Evolutionary conservation across 169 alveolate genomes (phyloP).

Genomic region (Eimeria necatrix): DNA sequence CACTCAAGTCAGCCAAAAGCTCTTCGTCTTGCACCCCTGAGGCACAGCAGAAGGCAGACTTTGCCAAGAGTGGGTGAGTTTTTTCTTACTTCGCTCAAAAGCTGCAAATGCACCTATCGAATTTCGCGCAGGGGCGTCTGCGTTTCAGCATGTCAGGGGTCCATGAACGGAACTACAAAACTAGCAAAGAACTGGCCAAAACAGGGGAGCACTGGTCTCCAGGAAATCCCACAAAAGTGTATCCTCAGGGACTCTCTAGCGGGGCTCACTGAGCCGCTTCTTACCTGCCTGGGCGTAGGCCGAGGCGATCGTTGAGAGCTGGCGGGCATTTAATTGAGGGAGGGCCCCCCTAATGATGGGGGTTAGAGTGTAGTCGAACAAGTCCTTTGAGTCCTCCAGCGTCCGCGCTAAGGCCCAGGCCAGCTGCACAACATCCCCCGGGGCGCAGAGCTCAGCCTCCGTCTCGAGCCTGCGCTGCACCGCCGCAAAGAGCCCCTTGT

Average conservation of each 20-base stretch:
- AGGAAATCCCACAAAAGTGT: background rate
- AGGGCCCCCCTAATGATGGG: constrained; percentile 73
- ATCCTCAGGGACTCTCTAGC: background rate
- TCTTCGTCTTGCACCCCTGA: constrained; percentile 75
- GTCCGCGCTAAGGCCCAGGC: constrained; percentile 77
- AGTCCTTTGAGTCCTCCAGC: constrained; percentile 5
- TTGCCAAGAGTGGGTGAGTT: too few relatives aligned
- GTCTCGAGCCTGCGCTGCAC: constrained; percentile 54
- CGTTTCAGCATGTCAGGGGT: too few relatives aligned
- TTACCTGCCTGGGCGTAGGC: constrained; percentile 80
- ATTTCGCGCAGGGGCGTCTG: too few relatives aligned
- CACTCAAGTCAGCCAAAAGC: constrained; percentile 52
- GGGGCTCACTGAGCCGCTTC: background rate
- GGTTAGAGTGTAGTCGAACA: constrained; percentile 58
- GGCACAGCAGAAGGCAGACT: background rate
- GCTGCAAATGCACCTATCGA: too few relatives aligned
- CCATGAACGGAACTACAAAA: too few relatives aligned
- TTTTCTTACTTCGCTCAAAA: too few relatives aligned
- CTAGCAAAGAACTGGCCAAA: too few relatives aligned
- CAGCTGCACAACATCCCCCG: constrained; percentile 70
- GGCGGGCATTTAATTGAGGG: constrained; percentile 53
- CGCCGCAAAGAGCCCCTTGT: constrained; percentile 54
- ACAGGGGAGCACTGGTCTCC: too few relatives aligned
- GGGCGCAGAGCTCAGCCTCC: constrained; percentile 39
- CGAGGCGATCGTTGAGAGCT: constrained; percentile 72